These are phyloP conservation scores for Hanseniaspora gamundiae DNA, from an alignment of 1,139 yeast species.

Conservation along the genomic window DNA sequence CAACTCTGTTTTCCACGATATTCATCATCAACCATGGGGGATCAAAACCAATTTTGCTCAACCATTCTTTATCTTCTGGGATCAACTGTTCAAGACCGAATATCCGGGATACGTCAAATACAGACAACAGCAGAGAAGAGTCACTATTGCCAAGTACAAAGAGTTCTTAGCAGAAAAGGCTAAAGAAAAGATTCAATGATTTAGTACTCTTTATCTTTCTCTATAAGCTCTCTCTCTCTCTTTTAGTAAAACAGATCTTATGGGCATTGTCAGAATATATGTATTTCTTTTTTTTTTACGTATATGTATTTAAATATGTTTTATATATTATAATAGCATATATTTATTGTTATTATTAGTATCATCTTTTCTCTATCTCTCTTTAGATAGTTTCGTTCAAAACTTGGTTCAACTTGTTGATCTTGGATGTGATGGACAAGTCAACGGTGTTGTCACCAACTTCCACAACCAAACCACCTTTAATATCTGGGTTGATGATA, in stretches of 20 bases:
- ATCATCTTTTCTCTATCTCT: neutral
- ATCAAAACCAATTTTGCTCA: constrained; percentile 90
- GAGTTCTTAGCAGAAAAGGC: constrained; percentile 42
- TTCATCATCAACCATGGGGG: constrained; percentile 94
- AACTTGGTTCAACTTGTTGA: constrained; percentile 79
- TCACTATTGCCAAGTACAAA: constrained; percentile 50
- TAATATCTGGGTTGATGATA: constrained; percentile 76
- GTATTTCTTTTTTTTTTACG: neutral
- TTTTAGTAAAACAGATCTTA: neutral
- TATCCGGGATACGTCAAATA: constrained; percentile 56
- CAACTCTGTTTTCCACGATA: constrained; percentile 90
- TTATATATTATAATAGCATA: too few species aligned
- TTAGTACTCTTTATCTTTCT: too few species aligned
- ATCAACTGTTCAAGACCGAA: constrained; percentile 54
- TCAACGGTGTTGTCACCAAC: constrained; percentile 97
- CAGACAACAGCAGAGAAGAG: constrained; percentile 41
- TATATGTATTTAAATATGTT: too few species aligned
- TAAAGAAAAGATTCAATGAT: constrained; percentile 16
- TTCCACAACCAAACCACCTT: constrained; percentile 83
- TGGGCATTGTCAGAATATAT: too few species aligned
- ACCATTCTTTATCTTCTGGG: constrained; percentile 96
- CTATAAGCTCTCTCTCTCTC: too few species aligned
- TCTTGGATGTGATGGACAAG: constrained; percentile 73
- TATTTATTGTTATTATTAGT: neutral
- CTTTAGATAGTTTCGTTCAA: constrained; percentile 68